Base-by-base conservation (phyloP, 2,329 filamentous ascomycete genomes). In the Geosmithia flava region DNA sequence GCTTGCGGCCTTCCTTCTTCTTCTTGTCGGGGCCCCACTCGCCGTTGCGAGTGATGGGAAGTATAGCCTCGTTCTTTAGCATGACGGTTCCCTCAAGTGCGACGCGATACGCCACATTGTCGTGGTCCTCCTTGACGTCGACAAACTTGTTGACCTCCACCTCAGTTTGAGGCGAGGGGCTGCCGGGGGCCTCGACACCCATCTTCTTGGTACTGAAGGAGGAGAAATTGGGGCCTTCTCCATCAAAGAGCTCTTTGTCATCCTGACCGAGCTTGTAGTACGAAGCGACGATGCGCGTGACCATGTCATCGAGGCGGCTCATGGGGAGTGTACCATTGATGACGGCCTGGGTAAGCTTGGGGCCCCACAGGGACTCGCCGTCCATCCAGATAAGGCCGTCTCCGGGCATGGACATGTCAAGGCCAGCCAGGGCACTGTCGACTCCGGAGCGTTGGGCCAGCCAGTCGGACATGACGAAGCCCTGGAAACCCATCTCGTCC, bases 221-320 rank as follows among this genome's bases (percentile, higher is more conserved):
- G 52, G 84, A 84, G 64, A 90, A 90, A 67, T 86, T 90, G 0
- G 86, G 84, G 10, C 89, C 69, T 10, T 83, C 83, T 16, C 83
- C 81, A 55, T 87, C 87, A 49, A 85, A 47, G 71, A 20, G 87
- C 1, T 81, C 76, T 54, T 83, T 70, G 17, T 70, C 53, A 42
- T 88, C 85, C 59, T 95, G 85, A 0, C 87, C 85, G 20, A 93
- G 68, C 61, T 93, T 87, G 59, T 94, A 96, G 85, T 88, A 96
- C 0, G 89, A 78, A 1, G 90, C 90, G 1, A 95, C 87, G 52
- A 95, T 80, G 13, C 90, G 78, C 1, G 87, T 83, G 0, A 79
- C 85, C 88, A 95, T 95, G 59, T 96, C 90, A 54, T 95, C 85
- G 15, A 96, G 63, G 29, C 90, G 75, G 15, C 85, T 80, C 42